Conservation (phyloP, 139 green algal species). For the Tetratostichococcus sp. region DNA sequence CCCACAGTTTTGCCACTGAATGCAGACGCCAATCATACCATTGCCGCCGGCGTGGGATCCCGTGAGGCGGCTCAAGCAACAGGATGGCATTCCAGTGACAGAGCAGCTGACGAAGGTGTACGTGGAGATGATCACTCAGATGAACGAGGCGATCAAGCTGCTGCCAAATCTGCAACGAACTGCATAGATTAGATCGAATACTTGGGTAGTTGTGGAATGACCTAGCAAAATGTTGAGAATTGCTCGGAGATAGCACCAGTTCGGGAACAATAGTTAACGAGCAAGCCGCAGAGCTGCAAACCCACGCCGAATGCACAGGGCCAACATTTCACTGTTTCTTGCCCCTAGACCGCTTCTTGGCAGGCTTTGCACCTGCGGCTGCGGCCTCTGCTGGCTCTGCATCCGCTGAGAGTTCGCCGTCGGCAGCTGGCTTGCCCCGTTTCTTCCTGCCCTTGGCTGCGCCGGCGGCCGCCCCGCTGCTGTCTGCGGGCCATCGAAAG, state of each 20-base stretch:
- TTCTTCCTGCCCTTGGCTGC: neutral
- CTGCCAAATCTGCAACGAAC: slow-evolving; percentile 8
- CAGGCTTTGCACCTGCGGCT: neutral
- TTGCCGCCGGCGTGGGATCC: slow-evolving; percentile 33
- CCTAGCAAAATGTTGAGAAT: too few species aligned
- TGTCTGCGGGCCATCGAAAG: neutral
- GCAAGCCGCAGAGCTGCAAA: too few species aligned
- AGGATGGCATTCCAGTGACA: slow-evolving; percentile 55
- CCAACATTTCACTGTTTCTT: neutral
- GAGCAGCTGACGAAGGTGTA: slow-evolving; percentile 47
- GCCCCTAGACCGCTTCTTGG: neutral
- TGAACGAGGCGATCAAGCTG: slow-evolving; percentile 46
- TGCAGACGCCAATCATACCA: slow-evolving; percentile 46
- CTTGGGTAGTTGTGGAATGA: too few species aligned
- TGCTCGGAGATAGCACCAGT: too few species aligned
- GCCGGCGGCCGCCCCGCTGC: neutral
- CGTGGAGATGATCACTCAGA: slow-evolving; percentile 52
- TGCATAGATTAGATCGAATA: neutral
- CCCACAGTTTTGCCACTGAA: neutral
- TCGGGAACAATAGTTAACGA: too few species aligned
- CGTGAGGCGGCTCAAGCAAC: slow-evolving; percentile 36
- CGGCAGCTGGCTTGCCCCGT: neutral
- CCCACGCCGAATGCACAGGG: neutral
- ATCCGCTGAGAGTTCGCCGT: neutral
- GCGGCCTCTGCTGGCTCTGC: neutral